Evolutionary conservation across 2,329 filamentous ascomycete species (phyloP), one percentile per base, ranked within the genome.

Genomic region (Fusarium sp.): DNA sequence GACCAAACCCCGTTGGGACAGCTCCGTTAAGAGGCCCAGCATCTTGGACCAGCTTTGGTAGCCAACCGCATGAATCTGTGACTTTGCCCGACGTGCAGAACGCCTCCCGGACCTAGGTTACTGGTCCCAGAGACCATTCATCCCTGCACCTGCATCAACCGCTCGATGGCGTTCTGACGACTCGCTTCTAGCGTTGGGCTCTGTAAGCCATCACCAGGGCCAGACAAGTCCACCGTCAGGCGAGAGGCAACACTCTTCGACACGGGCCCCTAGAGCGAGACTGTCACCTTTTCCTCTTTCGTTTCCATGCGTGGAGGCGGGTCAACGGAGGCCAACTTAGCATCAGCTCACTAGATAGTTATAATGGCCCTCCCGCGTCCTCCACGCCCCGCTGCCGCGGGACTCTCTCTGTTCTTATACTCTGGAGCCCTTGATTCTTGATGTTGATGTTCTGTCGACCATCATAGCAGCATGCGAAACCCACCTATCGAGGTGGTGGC

Each of bases 401-500:
- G 48, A 72, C 83, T 83, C 44, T 83, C 44, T 38, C 33, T 57
- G 42, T 41, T 72, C 83, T 53, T 42, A 49, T 31, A 36, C 49
- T 49, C 47, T 65, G 35, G 42, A 45, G 36, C 35, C 36, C 15
- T 44, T 33, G 33, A 49, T 33, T 51, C 21, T 53, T 41, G 47
- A 51, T 31, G 45, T 53, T 41, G 47, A 51, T 31, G 45, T 33
- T 36, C 32, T 21, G 41, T 49, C 35, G 49, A 57, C 42, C 36
- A 45, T 35, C 43, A 42, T 49, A 50, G 21, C 53, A 65, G 46
- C 9, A 77, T 77, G 75, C 71, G 76, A 39, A 62, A 71, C 31
- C 75, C 77, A 38, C 76, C 77, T 11, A 53, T 65, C 7, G 72
- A 76, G 32, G 73, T 78, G 33, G 47, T 71, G 47, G 70, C 70